Base-by-base conservation (phyloP, 2,329 filamentous ascomycete species). In the Hirsutella thompsonii region DNA sequence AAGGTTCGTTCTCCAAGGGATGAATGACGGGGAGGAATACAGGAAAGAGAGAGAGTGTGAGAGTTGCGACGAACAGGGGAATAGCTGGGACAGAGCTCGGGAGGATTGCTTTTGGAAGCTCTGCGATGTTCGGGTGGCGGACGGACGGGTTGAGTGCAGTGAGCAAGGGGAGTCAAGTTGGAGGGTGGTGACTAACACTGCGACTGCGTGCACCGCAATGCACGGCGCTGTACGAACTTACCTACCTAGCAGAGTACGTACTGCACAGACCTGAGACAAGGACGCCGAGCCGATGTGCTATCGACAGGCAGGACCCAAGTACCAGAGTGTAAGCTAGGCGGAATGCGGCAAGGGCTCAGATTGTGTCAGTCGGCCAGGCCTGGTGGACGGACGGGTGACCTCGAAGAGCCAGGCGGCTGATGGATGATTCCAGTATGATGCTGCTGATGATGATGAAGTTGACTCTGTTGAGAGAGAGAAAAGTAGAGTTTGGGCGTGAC, bases 131-230 rank as follows among this genome's bases (percentile, higher is more conserved):
- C 37, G 39, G 42, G 36, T 32, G 23, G 32, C 26, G 26, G 38
- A 20, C 16, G 14, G 32, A n/a, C n/a, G n/a, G 32, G 32, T n/a
- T 18, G 36, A n/a, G n/a, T n/a, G n/a, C n/a, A n/a, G n/a, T n/a
- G n/a, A 39, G 38, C 38, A 37, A 36, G 37, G 11, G 21, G 33
- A 14, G n/a, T n/a, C n/a, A n/a, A n/a, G 19, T 20, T 26, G 16
- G 21, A 30, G 36, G 20, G 8, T 19, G 36, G 21, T 44, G 44
- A 44, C 44, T 44, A 44, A 46, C 44, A 46, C 14, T n/a, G n/a
- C n/a, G n/a, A n/a, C n/a, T n/a, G n/a, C n/a, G n/a, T n/a, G n/a
- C n/a, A n/a, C n/a, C n/a, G n/a, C n/a, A n/a, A n/a, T n/a, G n/a
- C n/a, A n/a, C n/a, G n/a, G n/a, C n/a, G n/a, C n/a, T n/a, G n/a